Base-by-base conservation (phyloP, 2,329 filamentous ascomycete genomes). In the Cladorrhinum sp. region DNA sequence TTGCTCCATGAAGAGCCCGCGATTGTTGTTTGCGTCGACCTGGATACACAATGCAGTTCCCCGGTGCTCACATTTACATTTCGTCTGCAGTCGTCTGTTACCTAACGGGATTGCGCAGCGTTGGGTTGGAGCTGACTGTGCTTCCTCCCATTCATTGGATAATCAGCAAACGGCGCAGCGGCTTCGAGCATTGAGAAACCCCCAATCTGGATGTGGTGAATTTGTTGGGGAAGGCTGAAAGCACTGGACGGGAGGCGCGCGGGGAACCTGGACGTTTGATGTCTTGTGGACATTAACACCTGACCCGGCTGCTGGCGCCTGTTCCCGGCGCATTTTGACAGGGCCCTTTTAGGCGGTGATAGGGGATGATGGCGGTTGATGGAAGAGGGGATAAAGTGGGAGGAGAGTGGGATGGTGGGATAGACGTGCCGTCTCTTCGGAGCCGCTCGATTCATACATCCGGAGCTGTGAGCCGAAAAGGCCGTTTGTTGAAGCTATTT, bases 161-260 rank as follows among this genome's bases (percentile, higher is more conserved):
- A 21, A 16, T 18, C 5, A 3, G 18, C 42, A 46, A 46, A 46
- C 42, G 42, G 42, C 42, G 10, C 42, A 20, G 42, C 42, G 42
- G 42, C 42, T 18, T 46, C 42, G 10, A 46, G 42, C 42, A 46
- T 18, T 46, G 42, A 20, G 42, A 7, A 46, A 4, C 42, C 42
- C 42, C 42, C 16, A 46, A 46, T 46, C n/a, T 46, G 42, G 42
- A 46, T 46, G 18, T 46, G 49, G 53, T 36, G 23, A 30, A 39
- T 42, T 55, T 55, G 53, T 55, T 55, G 53, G 53, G 53, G 33
- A 55, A 55, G 52, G 52, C 52, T 39, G 23, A 39, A 33, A 55
- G 30, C 52, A 55, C 36, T n/a, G 30, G 42, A 46, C n/a, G n/a
- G n/a, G n/a, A 28, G 42, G 42, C 42, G 42, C 42, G 42, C 42